Evolutionary conservation across 1,139 yeast species (phyloP).

Genomic region (Scheffersomyces stambukii): DNA sequence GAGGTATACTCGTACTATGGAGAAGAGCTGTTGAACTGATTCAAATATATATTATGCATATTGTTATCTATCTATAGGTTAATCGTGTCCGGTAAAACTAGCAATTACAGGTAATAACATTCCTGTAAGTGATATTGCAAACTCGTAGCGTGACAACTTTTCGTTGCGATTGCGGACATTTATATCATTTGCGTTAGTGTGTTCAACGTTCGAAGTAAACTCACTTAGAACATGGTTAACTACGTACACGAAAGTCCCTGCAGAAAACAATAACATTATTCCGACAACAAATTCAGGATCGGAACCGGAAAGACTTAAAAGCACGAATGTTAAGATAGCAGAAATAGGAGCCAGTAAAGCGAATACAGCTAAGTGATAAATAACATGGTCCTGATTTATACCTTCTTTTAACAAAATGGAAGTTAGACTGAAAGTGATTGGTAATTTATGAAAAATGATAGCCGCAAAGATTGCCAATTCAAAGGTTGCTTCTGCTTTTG

Average conservation of each 20-base stretch:
- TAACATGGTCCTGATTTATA: conserved; percentile 24
- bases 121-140: conserved; percentile 13
- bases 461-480: conserved; percentile 53
- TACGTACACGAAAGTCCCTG: conserved; percentile 71
- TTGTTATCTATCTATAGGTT: conserved; percentile 2
- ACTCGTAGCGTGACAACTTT: conserved; percentile 7
- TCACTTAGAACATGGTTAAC: conserved; percentile 60
- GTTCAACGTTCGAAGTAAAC: conserved; percentile 11
- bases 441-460: conserved; percentile 68
- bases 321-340: conserved; percentile 42
- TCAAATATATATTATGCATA: no score
- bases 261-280: conserved; percentile 52
- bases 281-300: conserved; percentile 45
- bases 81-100: conserved; percentile 12
- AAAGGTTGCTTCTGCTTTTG: conserved; percentile 41
- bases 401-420: conserved; percentile 48
- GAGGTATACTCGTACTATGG: conserved; percentile 8
- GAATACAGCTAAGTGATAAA: conserved; percentile 42
- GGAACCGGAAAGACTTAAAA: conserved; percentile 24
- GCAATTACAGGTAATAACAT: conserved; percentile 13
- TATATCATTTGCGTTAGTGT: conserved; percentile 2
- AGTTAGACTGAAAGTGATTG: conserved; percentile 68
- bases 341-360: conserved; percentile 52
- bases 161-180: conserved; percentile 3
- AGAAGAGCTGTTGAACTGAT: no score